Conservation (phyloP, 2,329 filamentous ascomycete genomes). For the Aureobasidium sp. region DNA sequence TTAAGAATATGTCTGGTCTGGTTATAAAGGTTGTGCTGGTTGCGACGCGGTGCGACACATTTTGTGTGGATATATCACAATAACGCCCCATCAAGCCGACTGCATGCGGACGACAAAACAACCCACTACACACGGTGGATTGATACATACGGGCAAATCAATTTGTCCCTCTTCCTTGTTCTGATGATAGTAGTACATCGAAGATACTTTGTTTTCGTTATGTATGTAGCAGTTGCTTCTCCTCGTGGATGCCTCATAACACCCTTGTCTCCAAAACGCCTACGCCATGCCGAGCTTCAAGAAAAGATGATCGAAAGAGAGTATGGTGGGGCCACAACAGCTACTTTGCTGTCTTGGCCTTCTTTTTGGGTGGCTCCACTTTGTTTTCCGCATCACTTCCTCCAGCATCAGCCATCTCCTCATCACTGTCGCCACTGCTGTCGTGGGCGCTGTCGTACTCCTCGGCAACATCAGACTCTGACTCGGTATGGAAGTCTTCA, state of each 20-base stretch:
- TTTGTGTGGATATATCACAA: background rate
- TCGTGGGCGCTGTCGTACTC: conserved; percentile 91
- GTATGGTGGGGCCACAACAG: background rate
- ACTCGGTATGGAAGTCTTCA: conserved; percentile 90
- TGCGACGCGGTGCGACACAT: background rate
- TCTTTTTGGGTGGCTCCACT: conserved; percentile 57
- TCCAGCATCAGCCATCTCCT: conserved; percentile 58
- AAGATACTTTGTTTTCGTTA: background rate
- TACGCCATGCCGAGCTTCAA: conserved; percentile 1
- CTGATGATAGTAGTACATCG: background rate
- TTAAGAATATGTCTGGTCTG: background rate
- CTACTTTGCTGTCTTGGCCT: conserved; percentile 44
- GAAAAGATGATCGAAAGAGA: background rate
- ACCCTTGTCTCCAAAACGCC: conserved; percentile 9
- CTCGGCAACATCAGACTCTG: conserved; percentile 91
- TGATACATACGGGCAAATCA: background rate
- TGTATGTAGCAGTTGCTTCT: background rate
- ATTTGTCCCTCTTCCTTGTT: background rate
- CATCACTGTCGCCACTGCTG: conserved; percentile 67
- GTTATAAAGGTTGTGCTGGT: background rate
- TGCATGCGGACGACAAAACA: too few relatives aligned
- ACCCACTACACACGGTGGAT: background rate
- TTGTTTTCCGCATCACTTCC: conserved; percentile 44
- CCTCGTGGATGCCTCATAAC: background rate
- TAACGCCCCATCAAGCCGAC: too few relatives aligned